Conservation (phyloP, 805 yeast genomes). For the Metschnikowia koreensis region DNA sequence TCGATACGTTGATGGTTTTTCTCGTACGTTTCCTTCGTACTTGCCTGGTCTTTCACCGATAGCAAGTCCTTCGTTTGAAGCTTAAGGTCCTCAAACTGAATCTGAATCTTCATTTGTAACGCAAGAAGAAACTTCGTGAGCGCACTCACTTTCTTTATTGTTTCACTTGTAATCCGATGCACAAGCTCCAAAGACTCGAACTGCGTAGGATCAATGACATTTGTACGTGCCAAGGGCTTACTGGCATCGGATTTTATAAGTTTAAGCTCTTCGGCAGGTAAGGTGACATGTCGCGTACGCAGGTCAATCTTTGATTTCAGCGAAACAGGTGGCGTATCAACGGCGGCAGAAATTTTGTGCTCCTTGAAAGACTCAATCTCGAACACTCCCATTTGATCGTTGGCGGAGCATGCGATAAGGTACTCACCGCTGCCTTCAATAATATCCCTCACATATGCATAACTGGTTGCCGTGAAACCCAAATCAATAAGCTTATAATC, state of each 20-base stretch:
- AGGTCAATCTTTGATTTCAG: not conserved
- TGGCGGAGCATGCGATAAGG: conserved; percentile 18
- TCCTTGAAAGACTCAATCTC: conserved; percentile 8
- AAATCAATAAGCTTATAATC: conserved; percentile 5
- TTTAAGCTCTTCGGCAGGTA: conserved; percentile 20
- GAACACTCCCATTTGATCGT: conserved; percentile 15
- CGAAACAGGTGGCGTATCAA: not conserved
- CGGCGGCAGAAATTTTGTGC: not conserved
- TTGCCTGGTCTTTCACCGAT: conserved; percentile 1
- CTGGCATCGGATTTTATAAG: conserved; percentile 3
- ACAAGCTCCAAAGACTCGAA: conserved; percentile 7
- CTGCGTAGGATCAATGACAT: conserved; percentile 5
- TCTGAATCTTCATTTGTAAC: conserved; percentile 11
- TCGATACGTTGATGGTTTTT: conserved; percentile 15
- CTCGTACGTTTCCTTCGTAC: conserved; percentile 8
- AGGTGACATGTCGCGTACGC: conserved; percentile 3
- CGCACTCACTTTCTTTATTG: conserved; percentile 6
- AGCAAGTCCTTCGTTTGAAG: conserved; percentile 17
- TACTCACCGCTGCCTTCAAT: conserved; percentile 30
- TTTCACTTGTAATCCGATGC: conserved; percentile 5
- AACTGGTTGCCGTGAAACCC: conserved; percentile 6
- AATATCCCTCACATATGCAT: conserved; percentile 25
- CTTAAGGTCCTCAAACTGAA: conserved; percentile 26
- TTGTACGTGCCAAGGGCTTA: not conserved
- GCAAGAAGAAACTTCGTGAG: conserved; percentile 16